Percentiles rank a stretch among this genome's conserved stretches.
Conservation (phyloP, 2,329 filamentous ascomycete species). For the Trichoderma sp. region DNA sequence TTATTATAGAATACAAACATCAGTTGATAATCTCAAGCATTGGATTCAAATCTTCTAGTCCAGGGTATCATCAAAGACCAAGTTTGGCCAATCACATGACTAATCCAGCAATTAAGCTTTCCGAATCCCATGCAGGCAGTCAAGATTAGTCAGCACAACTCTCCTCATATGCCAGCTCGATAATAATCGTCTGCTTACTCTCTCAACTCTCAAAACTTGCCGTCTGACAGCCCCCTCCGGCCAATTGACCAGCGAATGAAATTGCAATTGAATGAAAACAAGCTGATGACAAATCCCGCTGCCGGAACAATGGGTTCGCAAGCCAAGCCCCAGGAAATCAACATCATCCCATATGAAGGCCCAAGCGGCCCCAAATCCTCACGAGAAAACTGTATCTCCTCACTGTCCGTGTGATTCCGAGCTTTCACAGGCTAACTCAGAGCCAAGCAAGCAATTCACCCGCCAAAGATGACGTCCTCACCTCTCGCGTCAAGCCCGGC, state of each 20-base stretch:
- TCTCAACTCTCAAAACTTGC: background rate
- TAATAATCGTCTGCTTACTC: background rate
- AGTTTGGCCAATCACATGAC: background rate
- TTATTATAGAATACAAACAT: background rate
- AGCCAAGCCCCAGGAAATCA: background rate
- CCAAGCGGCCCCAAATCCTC: background rate
- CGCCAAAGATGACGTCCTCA: background rate
- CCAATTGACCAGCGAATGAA: background rate
- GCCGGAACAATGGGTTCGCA: background rate
- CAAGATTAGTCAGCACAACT: background rate
- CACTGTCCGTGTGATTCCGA: background rate
- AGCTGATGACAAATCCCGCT: too few species aligned
- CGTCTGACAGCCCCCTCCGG: background rate
- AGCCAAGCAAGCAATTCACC: background rate
- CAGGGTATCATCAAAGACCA: background rate
- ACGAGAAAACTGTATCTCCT: background rate
- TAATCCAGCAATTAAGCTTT: background rate
- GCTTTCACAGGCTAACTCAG: background rate
- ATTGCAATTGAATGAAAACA: background rate
- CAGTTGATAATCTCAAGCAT: background rate
- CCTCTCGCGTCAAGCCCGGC: too few species aligned
- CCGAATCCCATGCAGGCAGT: background rate
- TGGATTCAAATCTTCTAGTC: background rate
- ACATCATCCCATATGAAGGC: background rate
- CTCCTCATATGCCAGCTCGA: background rate